Evolutionary conservation across 305 asterid genomes (phyloP), one percentile per base, ranked within the genome.

Genomic region (Caryopteris hybrid): DNA sequence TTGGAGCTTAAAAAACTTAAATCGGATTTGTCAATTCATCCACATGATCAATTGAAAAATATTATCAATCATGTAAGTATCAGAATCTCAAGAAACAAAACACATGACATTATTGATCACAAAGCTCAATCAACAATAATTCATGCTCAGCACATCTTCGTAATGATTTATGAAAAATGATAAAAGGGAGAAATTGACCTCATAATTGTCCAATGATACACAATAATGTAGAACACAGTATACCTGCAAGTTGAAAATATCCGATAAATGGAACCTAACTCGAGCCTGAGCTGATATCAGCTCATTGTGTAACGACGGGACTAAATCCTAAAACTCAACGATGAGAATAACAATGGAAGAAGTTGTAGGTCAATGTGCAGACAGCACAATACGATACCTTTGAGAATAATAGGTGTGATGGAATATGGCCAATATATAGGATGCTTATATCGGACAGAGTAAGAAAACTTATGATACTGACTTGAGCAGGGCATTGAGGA

Each of bases 401-500:
- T 61, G 68, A 23, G 21, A 64, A 48, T 62, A 57, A 38, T 21
- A 16, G 12, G 60, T 70, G 64, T 20, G 70, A 33, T 10, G 36
- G 62, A 47, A 47, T 59, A 60, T 33, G 66, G 68, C 59, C 34
- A n/a, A 34, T 18, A n/a, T 7, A 16, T 29, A 20, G 45, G 63
- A 12, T 34, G 10, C 21, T 56, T 9, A 38, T 47, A 53, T 14
- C n/a, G 27, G 41, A 23, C 18, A 16, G 27, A 47, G n/a, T 33
- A 46, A 42, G 29, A 48, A 47, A 36, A 33, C 36, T 79, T 83
- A 89, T 2, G 80, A 82, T 27, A 79, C 91, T 1, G 78, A 62
- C 55, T 89, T 82, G 75, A 89, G 88, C 68, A 93, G 75, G 69
- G 90, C 71, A 43, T 78, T 74, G 31, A 83, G 85, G 42, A 91